Evolutionary conservation across 2,329 filamentous ascomycete species (phyloP).

Genomic region (Fusarium robinianum): DNA sequence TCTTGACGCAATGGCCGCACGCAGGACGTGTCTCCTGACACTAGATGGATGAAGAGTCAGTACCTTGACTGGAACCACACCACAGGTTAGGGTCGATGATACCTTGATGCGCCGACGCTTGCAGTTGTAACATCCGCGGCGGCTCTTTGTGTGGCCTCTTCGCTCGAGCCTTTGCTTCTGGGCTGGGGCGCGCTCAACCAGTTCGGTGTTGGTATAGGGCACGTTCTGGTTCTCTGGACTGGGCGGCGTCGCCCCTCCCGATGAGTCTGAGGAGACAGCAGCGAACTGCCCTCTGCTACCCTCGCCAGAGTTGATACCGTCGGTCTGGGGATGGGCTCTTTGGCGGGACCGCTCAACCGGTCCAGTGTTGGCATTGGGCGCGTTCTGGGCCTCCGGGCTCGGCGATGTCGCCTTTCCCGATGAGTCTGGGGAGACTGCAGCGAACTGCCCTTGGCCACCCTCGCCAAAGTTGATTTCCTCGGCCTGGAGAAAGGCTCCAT

Average conservation of each 20-base stretch:
- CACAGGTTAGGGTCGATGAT: constrained; percentile 7
- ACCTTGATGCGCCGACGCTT: constrained; percentile 69
- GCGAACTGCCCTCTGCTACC: constrained; percentile 19
- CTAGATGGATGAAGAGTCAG: constrained; percentile 41
- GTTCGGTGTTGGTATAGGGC: constrained; percentile 26
- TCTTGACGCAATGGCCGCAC: constrained; percentile 67
- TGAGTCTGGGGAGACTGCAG: constrained; percentile 36
- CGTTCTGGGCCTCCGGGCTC: constrained; percentile 35
- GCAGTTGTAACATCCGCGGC: constrained; percentile 69
- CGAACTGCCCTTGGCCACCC: constrained; percentile 19
- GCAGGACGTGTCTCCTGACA: constrained; percentile 68
- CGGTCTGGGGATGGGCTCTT: constrained; percentile 43
- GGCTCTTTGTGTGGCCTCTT: constrained; percentile 68
- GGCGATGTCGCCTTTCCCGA: constrained; percentile 40
- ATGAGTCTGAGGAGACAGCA: constrained; percentile 36
- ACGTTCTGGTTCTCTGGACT: constrained; percentile 35
- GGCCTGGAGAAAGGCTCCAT: constrained; percentile 44
- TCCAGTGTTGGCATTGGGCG: too few relatives aligned
- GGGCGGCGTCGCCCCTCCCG: constrained; percentile 40
- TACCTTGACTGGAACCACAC: too few relatives aligned
- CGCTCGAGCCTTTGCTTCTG: constrained; percentile 52
- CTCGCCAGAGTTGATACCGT: constrained; percentile 31
- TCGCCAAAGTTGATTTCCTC: constrained; percentile 33
- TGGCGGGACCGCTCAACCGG: too few relatives aligned
- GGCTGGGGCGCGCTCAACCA: constrained; percentile 19